Base-by-base conservation (phyloP, 306 rosid species). In the Quercus wislizeni region DNA sequence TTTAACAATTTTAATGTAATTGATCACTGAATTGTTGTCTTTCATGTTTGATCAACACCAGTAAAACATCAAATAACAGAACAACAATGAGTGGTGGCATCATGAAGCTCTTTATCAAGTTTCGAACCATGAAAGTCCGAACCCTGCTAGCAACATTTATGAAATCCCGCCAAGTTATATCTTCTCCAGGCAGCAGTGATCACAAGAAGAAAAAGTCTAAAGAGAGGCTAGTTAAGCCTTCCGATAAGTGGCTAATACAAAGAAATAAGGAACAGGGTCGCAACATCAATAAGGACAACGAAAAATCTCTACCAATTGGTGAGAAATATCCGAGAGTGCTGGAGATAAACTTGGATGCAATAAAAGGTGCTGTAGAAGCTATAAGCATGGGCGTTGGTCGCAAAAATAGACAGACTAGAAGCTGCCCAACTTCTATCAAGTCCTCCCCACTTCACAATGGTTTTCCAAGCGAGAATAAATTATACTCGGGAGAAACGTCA, bases 361-460 rank as follows among this genome's bases (percentile, higher is more conserved):
- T 90, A 5, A 80, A 78, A 82, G 89, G 94, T 43, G 76, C 86
- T 59, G 69, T 90, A 8, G 85, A 70, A 74, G 83, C 80, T 2
- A 51, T 82, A 72, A 81, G 84, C 49, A 41, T 76, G 55, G 79
- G 85, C 61, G 62, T 49, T 61, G 51, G 63, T 43, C 74, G 76
- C 5, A 84, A 73, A 63, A 68, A 80, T 4, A 79, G 78, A 52
- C 87, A 80, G 58, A 78, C 79, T 25, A 79, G 76, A 59, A 86
- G 86, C 73, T 77, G 85, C 51, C 85, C 91, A 17, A 83, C 70
- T 59, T 88, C 94, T 18, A 63, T 84, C 52, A 56, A 81, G 76
- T 79, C 76, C 5, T 81, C 94, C 18, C 94, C 94, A 19, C 54
- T 83, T 65, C 91, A 86, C 76, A 41, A 76, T 75, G 84, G 76